phyloP scores from a whole-genome alignment of 306 rosid species.

The Quercus robur region DNA sequence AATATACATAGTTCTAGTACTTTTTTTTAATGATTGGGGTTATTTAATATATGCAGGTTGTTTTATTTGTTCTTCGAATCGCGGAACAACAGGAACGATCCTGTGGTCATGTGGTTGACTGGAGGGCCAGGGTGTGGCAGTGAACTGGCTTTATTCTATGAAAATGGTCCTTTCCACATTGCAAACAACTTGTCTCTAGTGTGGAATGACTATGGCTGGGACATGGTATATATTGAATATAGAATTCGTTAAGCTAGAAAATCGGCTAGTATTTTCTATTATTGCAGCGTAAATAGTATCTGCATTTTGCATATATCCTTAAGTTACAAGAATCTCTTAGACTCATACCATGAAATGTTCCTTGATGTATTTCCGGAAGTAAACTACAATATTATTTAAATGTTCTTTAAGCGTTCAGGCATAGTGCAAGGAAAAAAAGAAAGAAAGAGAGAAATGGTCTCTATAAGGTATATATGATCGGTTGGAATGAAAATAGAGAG shows the following conservation, averaged over 20 bases:
- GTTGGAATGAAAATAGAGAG: too few relatives aligned
- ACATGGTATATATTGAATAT: constrained; percentile 39
- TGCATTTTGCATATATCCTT: too few relatives aligned
- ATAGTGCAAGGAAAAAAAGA: too few relatives aligned
- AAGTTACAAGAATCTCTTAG: neutral
- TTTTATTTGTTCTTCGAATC: constrained; percentile 94
- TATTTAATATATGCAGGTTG: constrained; percentile 48
- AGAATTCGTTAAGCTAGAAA: neutral
- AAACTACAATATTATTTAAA: too few relatives aligned
- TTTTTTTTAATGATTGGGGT: too few relatives aligned
- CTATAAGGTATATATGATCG: too few relatives aligned
- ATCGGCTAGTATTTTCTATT: neutral
- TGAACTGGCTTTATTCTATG: constrained; percentile 83
- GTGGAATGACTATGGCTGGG: constrained; percentile 96
- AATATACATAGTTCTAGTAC: too few relatives aligned
- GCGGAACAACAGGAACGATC: constrained; percentile 53
- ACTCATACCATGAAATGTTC: neutral
- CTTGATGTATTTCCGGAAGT: neutral
- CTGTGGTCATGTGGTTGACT: constrained; percentile 81
- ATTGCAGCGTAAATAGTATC: neutral
- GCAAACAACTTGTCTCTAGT: constrained; percentile 61
- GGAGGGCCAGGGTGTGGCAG: constrained; percentile 99
- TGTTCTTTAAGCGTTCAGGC: too few relatives aligned
- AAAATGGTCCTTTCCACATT: constrained; percentile 88
- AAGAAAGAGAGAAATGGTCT: too few relatives aligned